Conservation (phyloP, 768 basidiomycete genomes). For the Xerocomellus dryophilus region DNA sequence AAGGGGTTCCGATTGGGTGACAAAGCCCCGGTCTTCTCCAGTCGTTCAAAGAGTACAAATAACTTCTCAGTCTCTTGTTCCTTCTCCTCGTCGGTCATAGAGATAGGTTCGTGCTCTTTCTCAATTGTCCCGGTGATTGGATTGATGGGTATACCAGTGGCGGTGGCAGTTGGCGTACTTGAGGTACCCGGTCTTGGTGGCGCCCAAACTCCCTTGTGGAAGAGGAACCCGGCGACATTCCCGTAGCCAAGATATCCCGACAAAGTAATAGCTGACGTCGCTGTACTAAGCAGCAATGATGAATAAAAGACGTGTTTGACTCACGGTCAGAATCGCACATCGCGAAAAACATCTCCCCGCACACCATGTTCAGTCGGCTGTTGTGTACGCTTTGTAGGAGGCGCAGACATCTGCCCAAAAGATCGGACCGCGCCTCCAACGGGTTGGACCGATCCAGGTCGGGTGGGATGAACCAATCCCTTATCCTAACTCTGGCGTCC, state of each 20-base stretch:
- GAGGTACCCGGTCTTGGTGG: constrained; percentile 40
- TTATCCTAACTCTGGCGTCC: constrained; percentile 50
- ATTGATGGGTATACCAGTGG: constrained; percentile 54
- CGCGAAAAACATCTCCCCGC: constrained; percentile 85
- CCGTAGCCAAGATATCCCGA: constrained; percentile 89
- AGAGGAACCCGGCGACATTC: constrained; percentile 92
- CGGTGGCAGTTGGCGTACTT: constrained; percentile 32
- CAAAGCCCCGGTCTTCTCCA: constrained; percentile 74
- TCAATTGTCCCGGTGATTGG: constrained; percentile 82
- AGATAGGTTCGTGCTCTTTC: constrained; percentile 35
- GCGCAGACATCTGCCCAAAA: constrained; percentile 77
- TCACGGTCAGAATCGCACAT: constrained; percentile 76
- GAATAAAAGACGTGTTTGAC: constrained; percentile 2
- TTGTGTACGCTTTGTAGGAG: constrained; percentile 76
- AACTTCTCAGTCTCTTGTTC: constrained; percentile 90
- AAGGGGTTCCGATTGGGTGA: constrained; percentile 67
- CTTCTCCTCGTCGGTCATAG: constrained; percentile 96
- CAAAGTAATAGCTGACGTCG: constrained; percentile 56
- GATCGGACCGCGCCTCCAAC: constrained; percentile 68
- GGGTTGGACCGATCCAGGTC: constrained; percentile 77
- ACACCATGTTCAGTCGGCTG: constrained; percentile 63
- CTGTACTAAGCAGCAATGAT: background rate
- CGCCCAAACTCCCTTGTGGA: constrained; percentile 77
- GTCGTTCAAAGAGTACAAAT: constrained; percentile 85
- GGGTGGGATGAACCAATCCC: constrained; percentile 69